Conservation (phyloP, 1,284 basidiomycete species). For the Omphalotus olearius region DNA sequence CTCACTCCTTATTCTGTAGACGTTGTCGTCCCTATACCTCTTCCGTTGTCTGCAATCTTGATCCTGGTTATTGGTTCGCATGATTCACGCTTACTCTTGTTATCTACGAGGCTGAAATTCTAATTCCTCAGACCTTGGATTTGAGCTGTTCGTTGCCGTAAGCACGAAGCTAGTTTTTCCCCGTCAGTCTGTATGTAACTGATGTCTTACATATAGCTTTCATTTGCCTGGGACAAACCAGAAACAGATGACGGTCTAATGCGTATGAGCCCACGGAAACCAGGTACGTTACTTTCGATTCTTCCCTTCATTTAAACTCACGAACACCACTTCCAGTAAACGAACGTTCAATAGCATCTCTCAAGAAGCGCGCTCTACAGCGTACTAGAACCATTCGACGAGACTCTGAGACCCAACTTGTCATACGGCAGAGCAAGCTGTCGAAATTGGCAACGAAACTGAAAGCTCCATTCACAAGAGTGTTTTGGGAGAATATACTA, state of each 20-base stretch:
- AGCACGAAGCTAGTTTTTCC: not conserved
- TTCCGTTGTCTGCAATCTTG: conserved; percentile 62
- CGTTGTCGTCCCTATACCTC: conserved; percentile 63
- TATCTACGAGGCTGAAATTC: conserved; percentile 9
- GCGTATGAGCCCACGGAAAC: conserved; percentile 64
- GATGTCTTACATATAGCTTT: conserved; percentile 35
- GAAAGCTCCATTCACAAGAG: conserved; percentile 50
- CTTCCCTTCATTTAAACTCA: not conserved
- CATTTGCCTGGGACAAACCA: conserved; percentile 69
- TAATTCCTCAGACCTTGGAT: conserved; percentile 54
- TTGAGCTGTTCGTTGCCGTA: conserved; percentile 62
- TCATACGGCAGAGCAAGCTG: conserved; percentile 38
- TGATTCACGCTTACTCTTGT: not conserved
- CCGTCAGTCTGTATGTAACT: not conserved
- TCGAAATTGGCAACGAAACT: conserved; percentile 34
- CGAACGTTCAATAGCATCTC: conserved; percentile 46
- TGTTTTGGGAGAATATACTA: conserved; percentile 55
- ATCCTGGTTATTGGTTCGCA: conserved; percentile 62
- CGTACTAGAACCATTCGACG: conserved; percentile 54
- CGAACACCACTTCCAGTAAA: conserved; percentile 36
- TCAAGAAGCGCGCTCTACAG: conserved; percentile 55
- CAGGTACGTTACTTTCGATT: conserved; percentile 31
- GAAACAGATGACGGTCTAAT: conserved; percentile 63
- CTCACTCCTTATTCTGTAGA: conserved; percentile 32
- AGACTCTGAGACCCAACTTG: conserved; percentile 49